phyloP scores from a whole-genome alignment of 192 early-diverging fungal genomes.

The Mortierella hygrophila region DNA sequence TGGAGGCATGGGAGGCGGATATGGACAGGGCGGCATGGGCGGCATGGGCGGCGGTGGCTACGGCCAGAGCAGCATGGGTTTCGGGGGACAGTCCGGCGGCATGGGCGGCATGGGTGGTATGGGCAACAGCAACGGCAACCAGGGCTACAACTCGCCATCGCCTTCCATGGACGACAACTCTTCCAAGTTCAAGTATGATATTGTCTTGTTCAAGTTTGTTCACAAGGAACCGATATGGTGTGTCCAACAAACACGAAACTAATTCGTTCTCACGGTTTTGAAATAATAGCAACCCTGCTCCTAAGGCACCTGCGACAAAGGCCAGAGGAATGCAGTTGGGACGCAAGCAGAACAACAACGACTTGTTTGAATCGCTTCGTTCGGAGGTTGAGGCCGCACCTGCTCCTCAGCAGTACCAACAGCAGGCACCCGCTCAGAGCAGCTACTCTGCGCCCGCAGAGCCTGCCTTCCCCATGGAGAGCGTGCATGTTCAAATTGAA shows the following conservation, averaged over 20 bases:
- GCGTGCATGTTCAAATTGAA: constrained; percentile 88
- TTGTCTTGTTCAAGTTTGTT: neutral
- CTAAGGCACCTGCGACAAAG: constrained; percentile 59
- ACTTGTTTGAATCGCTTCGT: constrained; percentile 86
- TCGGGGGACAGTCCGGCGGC: constrained; percentile 22
- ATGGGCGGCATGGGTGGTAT: constrained; percentile 56
- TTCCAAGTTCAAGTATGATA: constrained; percentile 40
- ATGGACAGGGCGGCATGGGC: constrained; percentile 23
- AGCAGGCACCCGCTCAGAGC: constrained; percentile 18
- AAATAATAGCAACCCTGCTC: constrained; percentile 50
- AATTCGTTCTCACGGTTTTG: neutral
- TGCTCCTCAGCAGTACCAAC: constrained; percentile 20
- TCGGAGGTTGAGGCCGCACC: constrained; percentile 76
- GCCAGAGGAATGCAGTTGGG: constrained; percentile 97
- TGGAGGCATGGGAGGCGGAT: constrained; percentile 39
- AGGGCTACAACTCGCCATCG: constrained; percentile 40
- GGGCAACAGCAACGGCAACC: constrained; percentile 42
- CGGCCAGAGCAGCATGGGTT: constrained; percentile 41
- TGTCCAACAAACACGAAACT: neutral
- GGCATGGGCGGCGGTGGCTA: constrained; percentile 58
- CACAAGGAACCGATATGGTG: too few species aligned
- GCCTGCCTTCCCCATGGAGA: constrained; percentile 67
- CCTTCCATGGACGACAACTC: constrained; percentile 27
- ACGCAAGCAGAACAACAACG: constrained; percentile 84
- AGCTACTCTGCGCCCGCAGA: constrained; percentile 39